Base-by-base conservation (phyloP, 306 rosid genomes). In the Comarum palustre region DNA sequence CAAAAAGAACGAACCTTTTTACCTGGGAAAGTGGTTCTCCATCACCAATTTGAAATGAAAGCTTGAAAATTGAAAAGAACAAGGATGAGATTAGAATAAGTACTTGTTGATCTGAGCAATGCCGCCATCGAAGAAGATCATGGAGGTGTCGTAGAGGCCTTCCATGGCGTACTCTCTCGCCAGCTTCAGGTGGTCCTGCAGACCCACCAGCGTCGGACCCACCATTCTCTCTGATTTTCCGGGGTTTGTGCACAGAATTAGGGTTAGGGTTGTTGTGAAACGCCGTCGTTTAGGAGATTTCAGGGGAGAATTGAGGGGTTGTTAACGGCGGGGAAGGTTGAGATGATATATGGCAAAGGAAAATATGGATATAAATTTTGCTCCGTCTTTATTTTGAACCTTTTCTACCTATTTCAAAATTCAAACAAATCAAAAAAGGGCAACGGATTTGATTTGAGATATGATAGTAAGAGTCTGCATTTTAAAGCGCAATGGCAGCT, bases 81-180 rank as follows among this genome's bases (percentile, higher is more conserved):
- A 8, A 11, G 27, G 6, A 13, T 29, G 38, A 17, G 0, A 15
- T 55, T 0, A 10, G 64, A 41, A 32, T 42, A 6, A 0, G 64
- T 84, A 94, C 99, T 88, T 95, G 89, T 95, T 95, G 88, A 95
- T 90, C 90, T 95, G 99, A n/a, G 99, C 91, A 75, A 95, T 68
- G 58, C 96, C 96, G 3, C 99, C 99, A 16, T 95, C 97, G 75
- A 95, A 95, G 86, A 95, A 91, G 90, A 95, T 95, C 25, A 88
- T 82, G 39, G 99, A 95, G 66, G 96, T 88, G 68, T 95, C 99
- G 68, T 95, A 95, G 64, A 91, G 81, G 25, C 96, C 99, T 71
- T 95, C 97, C n/a, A 87, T 80, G 64, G 97, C 99, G 70, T 95
- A 91, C 31, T 95, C 97, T 75, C 96, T 74, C n/a, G 97, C 99